Conservation (phyloP, 306 rosid species). For the Sophora flavescens region DNA sequence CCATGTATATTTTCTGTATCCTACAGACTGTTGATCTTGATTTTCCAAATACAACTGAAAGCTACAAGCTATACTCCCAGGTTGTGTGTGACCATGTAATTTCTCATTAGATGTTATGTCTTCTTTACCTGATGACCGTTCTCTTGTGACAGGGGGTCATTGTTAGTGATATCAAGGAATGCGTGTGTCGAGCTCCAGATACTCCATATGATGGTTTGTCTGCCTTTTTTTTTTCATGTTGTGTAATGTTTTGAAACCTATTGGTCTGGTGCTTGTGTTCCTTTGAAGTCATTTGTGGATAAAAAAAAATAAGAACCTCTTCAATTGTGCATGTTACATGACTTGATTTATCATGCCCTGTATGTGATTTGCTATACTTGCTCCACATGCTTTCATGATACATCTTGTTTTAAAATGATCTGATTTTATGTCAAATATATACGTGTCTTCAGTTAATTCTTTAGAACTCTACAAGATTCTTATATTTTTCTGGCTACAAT, state of each 20-base stretch:
- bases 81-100: slow-evolving; percentile 59
- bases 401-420: slow-evolving; percentile 26
- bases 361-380: slow-evolving; percentile 18
- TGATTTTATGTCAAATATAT: slow-evolving; percentile 34
- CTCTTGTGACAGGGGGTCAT: slow-evolving; percentile 78
- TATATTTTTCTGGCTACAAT: slow-evolving; percentile 34
- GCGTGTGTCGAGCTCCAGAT: slow-evolving; percentile 99
- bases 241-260: slow-evolving; percentile 27
- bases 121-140: slow-evolving; percentile 40
- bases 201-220: slow-evolving; percentile 94
- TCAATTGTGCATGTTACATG: not conserved
- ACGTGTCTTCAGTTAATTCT: slow-evolving; percentile 22
- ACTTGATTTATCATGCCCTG: not conserved
- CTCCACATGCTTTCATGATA: not conserved
- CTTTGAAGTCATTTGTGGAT: slow-evolving; percentile 8
- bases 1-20: slow-evolving; percentile 40
- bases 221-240: slow-evolving; percentile 33
- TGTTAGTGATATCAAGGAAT: slow-evolving; percentile 96
- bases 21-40: slow-evolving; percentile 85
- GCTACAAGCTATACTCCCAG: slow-evolving; percentile 94
- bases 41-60: slow-evolving; percentile 92
- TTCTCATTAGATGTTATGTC: slow-evolving; percentile 39
- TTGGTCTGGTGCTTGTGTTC: slow-evolving; percentile 27
- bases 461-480: slow-evolving; percentile 42
- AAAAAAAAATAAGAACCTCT: not conserved